A percentile compares a stretch with the other conserved stretches of the same genome.
phyloP scores from a whole-genome alignment of 345 rosid genomes.

The Corymbia maculata region DNA sequence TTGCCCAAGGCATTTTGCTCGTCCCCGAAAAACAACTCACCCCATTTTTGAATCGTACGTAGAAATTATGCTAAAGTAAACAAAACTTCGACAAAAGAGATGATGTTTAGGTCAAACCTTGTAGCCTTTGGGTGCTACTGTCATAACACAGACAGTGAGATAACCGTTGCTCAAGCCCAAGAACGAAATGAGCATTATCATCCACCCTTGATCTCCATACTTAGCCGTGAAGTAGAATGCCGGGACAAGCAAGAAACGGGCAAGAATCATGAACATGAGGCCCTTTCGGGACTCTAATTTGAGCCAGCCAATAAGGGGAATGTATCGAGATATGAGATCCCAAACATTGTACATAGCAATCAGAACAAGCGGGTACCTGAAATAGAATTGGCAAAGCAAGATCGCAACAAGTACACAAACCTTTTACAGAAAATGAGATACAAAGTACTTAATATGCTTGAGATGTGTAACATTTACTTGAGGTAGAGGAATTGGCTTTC shows the following conservation, averaged over 20 bases:
- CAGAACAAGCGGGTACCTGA: conserved; percentile 68
- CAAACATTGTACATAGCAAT: conserved; percentile 54
- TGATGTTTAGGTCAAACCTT: conserved; percentile 34
- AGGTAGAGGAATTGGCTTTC: neutral
- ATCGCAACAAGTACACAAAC: too few species aligned
- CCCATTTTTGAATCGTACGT: neutral
- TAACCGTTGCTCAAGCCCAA: conserved; percentile 73
- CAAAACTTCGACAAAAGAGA: too few species aligned
- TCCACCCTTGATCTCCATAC: conserved; percentile 87
- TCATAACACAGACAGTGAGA: conserved; percentile 75
- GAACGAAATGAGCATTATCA: conserved; percentile 62
- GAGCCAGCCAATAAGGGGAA: conserved; percentile 41
- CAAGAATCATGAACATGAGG: conserved; percentile 35
- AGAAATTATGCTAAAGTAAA: neutral
- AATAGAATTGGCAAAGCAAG: too few species aligned
- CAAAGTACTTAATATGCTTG: neutral
- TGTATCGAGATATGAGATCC: conserved; percentile 63
- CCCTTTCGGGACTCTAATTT: conserved; percentile 64
- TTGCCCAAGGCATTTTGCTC: conserved; percentile 93
- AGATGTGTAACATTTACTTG: neutral
- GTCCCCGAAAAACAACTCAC: conserved; percentile 36
- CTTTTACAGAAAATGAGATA: too few species aligned
- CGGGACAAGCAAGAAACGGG: conserved; percentile 56
- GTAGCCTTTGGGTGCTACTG: conserved; percentile 78
- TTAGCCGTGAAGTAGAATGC: conserved; percentile 87